Base-by-base conservation (phyloP, 345 rosid genomes). In the Kandelia obovata region DNA sequence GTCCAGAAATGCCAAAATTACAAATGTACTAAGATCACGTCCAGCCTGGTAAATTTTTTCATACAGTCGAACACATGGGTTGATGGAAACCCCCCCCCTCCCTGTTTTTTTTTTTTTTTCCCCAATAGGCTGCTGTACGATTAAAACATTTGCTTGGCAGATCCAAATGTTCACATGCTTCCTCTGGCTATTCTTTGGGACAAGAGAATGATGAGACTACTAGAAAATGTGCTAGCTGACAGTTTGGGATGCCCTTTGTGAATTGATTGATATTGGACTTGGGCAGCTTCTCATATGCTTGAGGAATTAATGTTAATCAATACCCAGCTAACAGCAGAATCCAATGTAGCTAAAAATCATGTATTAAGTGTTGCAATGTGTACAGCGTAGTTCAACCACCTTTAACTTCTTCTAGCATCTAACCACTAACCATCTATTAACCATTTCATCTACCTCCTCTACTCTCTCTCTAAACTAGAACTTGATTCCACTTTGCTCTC, bases 381-480 rank as follows among this genome's bases (percentile, higher is more conserved):
- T 71, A 84, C 82, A 76, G 73, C 75, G 87, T 77, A 77, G 72
- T 61, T 70, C 77, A 76, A 67, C 75, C 72, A 72, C 66, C 79
- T 64, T 64, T 37, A 37, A 5, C 37, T 53, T 49, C 34, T 64
- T 27, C 74, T 60, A 49, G 34, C 76, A 58, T 74, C 71, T 74
- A 59, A 34, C 23, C 62, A 37, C 71, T 37, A 52, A 23, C 60
- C 63, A 23, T 31, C 70, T 73, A 64, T 57, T 58, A 55, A 37
- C 69, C 51, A 43, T 62, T 16, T 46, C 59, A 11, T 56, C 43
- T 60, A 67, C 67, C 58, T 65, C 68, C 58, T 71, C 53, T 65
- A 60, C 71, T 69, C 61, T 21, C 75, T 34, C 34, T 55, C 78
- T 72, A 67, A 47, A 60, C 77, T 80, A 60, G 65, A 61, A 67